Conservation (phyloP, 2,329 filamentous ascomycete genomes). For the Fusarium poae region DNA sequence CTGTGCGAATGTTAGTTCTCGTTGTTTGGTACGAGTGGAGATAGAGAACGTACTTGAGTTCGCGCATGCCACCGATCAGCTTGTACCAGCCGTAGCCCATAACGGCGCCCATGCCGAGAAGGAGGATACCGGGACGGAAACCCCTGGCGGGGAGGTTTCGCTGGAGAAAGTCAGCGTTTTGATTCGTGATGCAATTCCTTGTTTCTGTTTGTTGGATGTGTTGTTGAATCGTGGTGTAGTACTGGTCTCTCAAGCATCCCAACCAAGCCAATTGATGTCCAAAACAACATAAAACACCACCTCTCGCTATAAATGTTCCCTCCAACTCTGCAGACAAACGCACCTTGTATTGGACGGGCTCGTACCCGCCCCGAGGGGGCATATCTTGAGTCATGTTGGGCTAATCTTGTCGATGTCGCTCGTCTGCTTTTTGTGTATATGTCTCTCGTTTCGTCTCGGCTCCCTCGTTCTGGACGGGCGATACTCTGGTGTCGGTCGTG, state of each 20-base stretch:
- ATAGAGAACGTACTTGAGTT: constrained; percentile 80
- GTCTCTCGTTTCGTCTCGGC: constrained; percentile 21
- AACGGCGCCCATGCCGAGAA: constrained; percentile 80
- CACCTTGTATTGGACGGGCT: constrained; percentile 97
- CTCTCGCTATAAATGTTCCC: neutral
- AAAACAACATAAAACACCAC: neutral
- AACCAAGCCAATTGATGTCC: neutral
- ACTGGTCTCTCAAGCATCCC: neutral
- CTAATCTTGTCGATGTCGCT: constrained; percentile 37
- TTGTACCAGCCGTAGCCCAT: constrained; percentile 95
- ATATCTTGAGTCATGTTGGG: constrained; percentile 95
- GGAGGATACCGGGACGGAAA: constrained; percentile 84
- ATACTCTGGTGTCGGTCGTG: constrained; percentile 19
- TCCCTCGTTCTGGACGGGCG: constrained; percentile 34
- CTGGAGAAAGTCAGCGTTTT: constrained; percentile 59
- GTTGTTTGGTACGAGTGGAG: too few species aligned
- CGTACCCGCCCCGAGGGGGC: constrained; percentile 94
- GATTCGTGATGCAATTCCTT: neutral
- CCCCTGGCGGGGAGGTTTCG: constrained; percentile 93
- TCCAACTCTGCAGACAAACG: constrained; percentile 48
- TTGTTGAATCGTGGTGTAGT: neutral
- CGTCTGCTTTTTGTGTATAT: constrained; percentile 6
- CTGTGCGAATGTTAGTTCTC: constrained; percentile 60
- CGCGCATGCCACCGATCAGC: constrained; percentile 83
- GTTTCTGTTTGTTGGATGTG: constrained; percentile 7